Evolutionary conservation across 106 monocot species (phyloP), one percentile per base, ranked within the genome.

Genomic region (Dioscorea dumetorum): DNA sequence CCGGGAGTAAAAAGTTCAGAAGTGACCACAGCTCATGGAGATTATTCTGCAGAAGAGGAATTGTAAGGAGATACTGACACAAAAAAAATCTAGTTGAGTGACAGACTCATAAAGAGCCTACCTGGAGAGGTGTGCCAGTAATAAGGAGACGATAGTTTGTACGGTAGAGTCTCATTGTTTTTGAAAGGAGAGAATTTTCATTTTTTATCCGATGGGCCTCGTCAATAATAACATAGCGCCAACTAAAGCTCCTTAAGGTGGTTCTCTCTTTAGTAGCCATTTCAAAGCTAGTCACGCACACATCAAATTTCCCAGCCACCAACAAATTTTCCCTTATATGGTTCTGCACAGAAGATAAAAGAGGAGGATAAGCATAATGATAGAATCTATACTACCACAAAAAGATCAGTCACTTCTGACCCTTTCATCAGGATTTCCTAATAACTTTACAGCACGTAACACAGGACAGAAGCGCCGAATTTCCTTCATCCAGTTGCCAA

Each of bases 61-160:
- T 11, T 14, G 15, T 54, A 8, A 54, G 2, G 7, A 24, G 2
- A 41, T 41, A 10, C 10, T 41, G 41, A 41, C 41, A 1, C 2
- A 41, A 41, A 41, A 41, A 41, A 6, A 6, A 41, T 41, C 41
- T 8, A 10, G 41, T 41, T 41, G 41, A 41, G 41, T 6, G 41
- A 41, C 6, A 41, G 28, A 28, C 3, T 41, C 41, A 41, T 41
- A 41, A 41, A 41, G 52, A 12, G 57, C 58, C 56, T 63, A 97
- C 97, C 92, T 99, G 97, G 62, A 99, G 87, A 73, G 97, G 97
- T 17, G 97, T 99, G 49, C 97, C 97, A 0, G 97, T 99, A 61
- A 99, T 92, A 51, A 99, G 97, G 64, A 99, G 83, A 22, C 97
- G 89, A 75, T 90, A 99, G 68, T 99, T 99, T 28, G 92, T 87